Evolutionary conservation across 2,329 filamentous ascomycete species (phyloP), one percentile per base, ranked within the genome.

Genomic region (Chalaropsis thielavioides): DNA sequence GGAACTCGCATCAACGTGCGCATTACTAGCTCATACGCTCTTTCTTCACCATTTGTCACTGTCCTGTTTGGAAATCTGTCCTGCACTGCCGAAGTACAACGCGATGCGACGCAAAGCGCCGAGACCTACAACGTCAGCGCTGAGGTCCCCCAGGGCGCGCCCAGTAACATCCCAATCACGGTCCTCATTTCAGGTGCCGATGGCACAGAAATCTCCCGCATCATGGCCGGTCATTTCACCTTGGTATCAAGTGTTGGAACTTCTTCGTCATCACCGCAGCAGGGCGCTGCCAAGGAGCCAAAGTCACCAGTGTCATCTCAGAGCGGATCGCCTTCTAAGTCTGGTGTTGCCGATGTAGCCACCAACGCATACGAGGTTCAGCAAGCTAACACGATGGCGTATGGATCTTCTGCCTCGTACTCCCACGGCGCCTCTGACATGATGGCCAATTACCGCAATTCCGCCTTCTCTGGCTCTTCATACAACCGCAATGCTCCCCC

Each of bases 1-100:
- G 88, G 88, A 64, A 88, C 87, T 22, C 85, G 85, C 70, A 77
- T 96, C 10, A 81, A 82, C 67, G 80, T 96, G 68, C 87, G 89
- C 72, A 82, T 95, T 38, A 84, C 86, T 63, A 87, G 88, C 54
- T 81, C 86, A 67, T 89, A 89, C 22, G 31, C 44, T 8, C 38
- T 67, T 22, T 59, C 63, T 13, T 56, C 65, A 6, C 22, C 44
- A 38, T 61, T 62, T 59, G 59, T 61, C 24, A 4, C 35, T 2
- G 31, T 67, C 11, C 13, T 40, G 13, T 64, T 67, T 31, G 62
- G 62, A 3, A 49, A 44, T 38, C 24, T 62, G 15, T 13, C 41
- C 4, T 27, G 85, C 73, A 79, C 83, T 64, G 85, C 85, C 66
- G 81, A 85, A 65, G 79, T 91, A 27, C 80, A 83, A 58, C 86